A percentile compares a stretch with the other conserved stretches of the same genome.
These are phyloP conservation scores for Kalmanozyma brasiliensis DNA, from an alignment of 1,284 basidiomycete genomes.

Conservation along the genomic window DNA sequence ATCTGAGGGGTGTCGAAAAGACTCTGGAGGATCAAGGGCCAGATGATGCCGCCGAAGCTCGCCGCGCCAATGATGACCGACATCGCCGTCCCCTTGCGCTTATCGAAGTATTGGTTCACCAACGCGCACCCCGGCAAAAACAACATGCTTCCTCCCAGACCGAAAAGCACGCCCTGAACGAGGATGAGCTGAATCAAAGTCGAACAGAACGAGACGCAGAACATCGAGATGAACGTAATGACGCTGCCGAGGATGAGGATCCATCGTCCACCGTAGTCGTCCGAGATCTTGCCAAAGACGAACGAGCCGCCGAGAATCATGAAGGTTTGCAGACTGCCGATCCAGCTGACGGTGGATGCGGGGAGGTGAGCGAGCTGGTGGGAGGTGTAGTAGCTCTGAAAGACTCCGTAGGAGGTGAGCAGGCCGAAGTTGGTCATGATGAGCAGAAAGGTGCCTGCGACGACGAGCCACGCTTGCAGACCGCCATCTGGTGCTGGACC, in stretches of 20 bases:
- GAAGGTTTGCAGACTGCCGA: conserved; percentile 46
- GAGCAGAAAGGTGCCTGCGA: conserved; percentile 39
- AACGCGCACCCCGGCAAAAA: conserved; percentile 45
- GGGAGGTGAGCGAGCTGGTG: conserved; percentile 35
- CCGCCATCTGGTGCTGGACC: conserved; percentile 43
- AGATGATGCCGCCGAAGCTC: conserved; percentile 44
- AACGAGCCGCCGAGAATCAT: conserved; percentile 39
- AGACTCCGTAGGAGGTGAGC: conserved; percentile 48
- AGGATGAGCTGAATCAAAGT: conserved; percentile 27
- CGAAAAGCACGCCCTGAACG: conserved; percentile 38
- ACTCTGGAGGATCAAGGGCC: conserved; percentile 32
- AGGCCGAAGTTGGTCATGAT: conserved; percentile 56
- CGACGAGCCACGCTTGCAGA: conserved; percentile 44
- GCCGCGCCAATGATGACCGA: conserved; percentile 45
- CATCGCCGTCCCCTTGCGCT: conserved; percentile 37
- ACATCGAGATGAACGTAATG: conserved; percentile 43
- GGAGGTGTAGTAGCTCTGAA: conserved; percentile 38
- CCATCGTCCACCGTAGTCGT: conserved; percentile 36
- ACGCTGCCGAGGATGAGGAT: conserved; percentile 27
- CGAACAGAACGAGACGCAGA: conserved; percentile 35
- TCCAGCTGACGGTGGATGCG: conserved; percentile 36
- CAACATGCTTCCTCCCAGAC: conserved; percentile 43
- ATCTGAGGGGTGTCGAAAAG: conserved; percentile 31
- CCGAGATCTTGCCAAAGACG: conserved; percentile 46
- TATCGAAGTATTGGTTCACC: conserved; percentile 50